Base-by-base conservation (phyloP, 1,139 yeast species). In the Yamadazyma sp. region DNA sequence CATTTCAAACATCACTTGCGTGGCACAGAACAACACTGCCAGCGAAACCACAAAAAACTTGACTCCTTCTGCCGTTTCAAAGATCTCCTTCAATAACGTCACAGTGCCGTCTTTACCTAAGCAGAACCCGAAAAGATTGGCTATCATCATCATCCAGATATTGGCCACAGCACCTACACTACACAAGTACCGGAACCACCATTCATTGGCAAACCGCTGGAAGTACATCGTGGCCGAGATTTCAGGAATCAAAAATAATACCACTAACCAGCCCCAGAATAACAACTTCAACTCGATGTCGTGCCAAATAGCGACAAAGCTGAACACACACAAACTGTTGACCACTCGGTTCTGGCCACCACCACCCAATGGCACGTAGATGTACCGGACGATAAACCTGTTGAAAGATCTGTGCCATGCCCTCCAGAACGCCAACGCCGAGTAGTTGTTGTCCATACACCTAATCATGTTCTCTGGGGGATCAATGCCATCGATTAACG, bases 401-500 rank as follows among this genome's bases (percentile, higher is more conserved):
- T 92, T 91, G 65, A 72, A 94, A 31, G 95, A 85, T 52, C 98
- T 76, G 60, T 94, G 99, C 99, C 99, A 94, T 2, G 97, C 95
- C 56, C 98, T 77, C 99, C 99, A 94, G 60, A 94, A 94, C 9
- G 95, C 89, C 46, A 87, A 62, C 0, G 97, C 94, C 18, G 95
- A 85, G 59, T 84, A 92, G 61, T 92, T 94, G 61, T 94, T 88
- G 59, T 88, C 87, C 80, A 94, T 88, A 58, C 98, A 91, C 42
- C 99, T 73, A 42, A 94, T 81, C 98, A 94, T 94, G 56, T 94
- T 94, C 58, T 94, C 99, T 1, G 98, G 98, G 0, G 98, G 88
- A 56, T 92, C 98, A 40, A 92, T 87, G 1, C 88, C 88, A 62
- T 94, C 98, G 14, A 87, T 55, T 46, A 94, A 66, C 7, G 94